Percentiles rank a stretch among this genome's conserved stretches.
phyloP scores from a whole-genome alignment of 345 rosid species.

The Citrus maxima region DNA sequence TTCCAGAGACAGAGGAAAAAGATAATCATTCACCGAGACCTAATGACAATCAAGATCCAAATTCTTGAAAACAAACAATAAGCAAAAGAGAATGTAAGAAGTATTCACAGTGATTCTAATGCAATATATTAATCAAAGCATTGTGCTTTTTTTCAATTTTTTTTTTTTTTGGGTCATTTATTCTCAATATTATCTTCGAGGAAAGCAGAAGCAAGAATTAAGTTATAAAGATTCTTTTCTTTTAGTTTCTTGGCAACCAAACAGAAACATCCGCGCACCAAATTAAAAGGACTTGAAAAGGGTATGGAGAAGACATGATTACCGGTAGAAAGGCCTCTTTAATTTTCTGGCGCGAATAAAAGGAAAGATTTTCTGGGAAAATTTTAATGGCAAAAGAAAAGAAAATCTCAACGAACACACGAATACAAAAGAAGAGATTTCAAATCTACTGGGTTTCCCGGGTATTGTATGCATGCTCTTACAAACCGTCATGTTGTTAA shows the following conservation, averaged over 20 bases:
- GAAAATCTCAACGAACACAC: background rate
- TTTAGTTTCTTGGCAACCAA: background rate
- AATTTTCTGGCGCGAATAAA: too few relatives aligned
- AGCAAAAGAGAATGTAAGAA: background rate
- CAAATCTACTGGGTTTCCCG: background rate
- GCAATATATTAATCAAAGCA: too few relatives aligned
- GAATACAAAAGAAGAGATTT: background rate
- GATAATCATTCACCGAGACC: too few relatives aligned
- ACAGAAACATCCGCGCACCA: background rate
- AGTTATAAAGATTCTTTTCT: background rate
- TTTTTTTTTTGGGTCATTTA: background rate
- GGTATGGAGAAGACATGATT: background rate
- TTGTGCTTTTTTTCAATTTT: too few relatives aligned
- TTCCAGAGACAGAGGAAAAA: too few relatives aligned
- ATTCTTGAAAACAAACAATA: too few relatives aligned
- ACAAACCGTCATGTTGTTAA: background rate
- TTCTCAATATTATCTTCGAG: background rate
- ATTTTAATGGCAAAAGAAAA: background rate
- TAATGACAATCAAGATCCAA: too few relatives aligned
- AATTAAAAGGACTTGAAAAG: background rate
- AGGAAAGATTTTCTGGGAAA: background rate
- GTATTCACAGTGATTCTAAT: too few relatives aligned
- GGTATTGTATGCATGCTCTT: background rate
- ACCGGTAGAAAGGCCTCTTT: background rate
- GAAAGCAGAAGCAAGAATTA: background rate